Evolutionary conservation across 2,329 filamentous ascomycete genomes (phyloP).

Genomic region (Colletotrichum viniferum): DNA sequence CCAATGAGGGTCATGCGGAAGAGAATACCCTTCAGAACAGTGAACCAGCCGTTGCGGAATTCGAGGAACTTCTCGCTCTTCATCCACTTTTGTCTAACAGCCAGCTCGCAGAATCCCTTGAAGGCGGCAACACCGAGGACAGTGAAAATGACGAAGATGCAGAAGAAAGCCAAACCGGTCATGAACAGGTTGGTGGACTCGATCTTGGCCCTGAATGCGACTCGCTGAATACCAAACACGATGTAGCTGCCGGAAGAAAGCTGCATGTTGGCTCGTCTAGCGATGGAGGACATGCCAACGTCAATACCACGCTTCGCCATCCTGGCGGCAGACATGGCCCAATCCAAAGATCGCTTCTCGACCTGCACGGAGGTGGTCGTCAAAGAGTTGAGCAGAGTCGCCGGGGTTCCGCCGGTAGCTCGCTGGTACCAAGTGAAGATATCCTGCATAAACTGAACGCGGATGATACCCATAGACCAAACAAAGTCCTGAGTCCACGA

Average conservation of each 20-base stretch:
- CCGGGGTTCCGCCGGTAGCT: slow-evolving; percentile 84
- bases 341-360: slow-evolving; percentile 61
- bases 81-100: slow-evolving; percentile 77
- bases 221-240: slow-evolving; percentile 85
- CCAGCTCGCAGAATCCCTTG: slow-evolving; percentile 80
- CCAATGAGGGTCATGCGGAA: slow-evolving; percentile 91
- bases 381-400: slow-evolving; percentile 77
- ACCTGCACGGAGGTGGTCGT: slow-evolving; percentile 82
- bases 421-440: slow-evolving; percentile 97
- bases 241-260: slow-evolving; percentile 60
- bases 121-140: slow-evolving; percentile 75
- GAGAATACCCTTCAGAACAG: slow-evolving; percentile 90
- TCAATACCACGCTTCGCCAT: slow-evolving; percentile 53
- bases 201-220: slow-evolving; percentile 83
- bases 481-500: slow-evolving; percentile 98
- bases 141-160: slow-evolving; percentile 79
- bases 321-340: slow-evolving; percentile 29
- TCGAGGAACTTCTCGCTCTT: slow-evolving; percentile 86
- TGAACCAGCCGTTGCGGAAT: slow-evolving; percentile 93
- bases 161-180: slow-evolving; percentile 88
- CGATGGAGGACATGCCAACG: slow-evolving; percentile 33
- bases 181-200: slow-evolving; percentile 93
- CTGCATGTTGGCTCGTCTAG: slow-evolving; percentile 60
- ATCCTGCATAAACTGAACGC: slow-evolving; percentile 82
- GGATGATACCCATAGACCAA: slow-evolving; percentile 97